Percentiles rank a stretch among this genome's conserved stretches.
Evolutionary conservation across 108 stramenopile genomes (phyloP).

Genomic region (Nitzschia sp.): DNA sequence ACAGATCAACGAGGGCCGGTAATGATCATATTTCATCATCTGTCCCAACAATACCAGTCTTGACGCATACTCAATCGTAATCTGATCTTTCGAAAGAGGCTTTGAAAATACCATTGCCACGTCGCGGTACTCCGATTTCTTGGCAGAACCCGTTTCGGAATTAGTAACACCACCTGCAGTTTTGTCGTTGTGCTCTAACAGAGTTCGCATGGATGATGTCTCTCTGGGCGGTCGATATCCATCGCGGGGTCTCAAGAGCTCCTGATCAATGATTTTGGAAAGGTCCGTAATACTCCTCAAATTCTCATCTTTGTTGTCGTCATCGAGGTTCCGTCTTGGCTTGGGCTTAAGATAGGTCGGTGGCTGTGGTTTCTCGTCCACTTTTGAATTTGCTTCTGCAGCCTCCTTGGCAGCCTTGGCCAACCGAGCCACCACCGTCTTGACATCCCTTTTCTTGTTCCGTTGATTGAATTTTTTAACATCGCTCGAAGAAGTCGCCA

Average conservation of each 20-base stretch:
- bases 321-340: not conserved
- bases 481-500: conserved; percentile 35
- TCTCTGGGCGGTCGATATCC: conserved; percentile 27
- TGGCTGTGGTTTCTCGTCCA: not conserved
- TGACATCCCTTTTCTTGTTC: conserved; percentile 5
- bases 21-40: conserved; percentile 55
- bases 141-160: not conserved
- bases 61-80: conserved; percentile 73
- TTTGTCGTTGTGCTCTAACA: conserved; percentile 31
- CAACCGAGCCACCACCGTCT: conserved; percentile 20
- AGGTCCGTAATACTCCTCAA: conserved; percentile 5
- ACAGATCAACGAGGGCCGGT: conserved; percentile 60
- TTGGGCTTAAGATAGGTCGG: not conserved
- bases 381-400: conserved; percentile 6
- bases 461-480: conserved; percentile 16
- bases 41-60: conserved; percentile 61
- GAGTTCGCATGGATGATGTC: conserved; percentile 26
- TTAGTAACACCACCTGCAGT: not conserved
- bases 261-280: conserved; percentile 26
- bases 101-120: conserved; percentile 76
- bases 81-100: conserved; percentile 56
- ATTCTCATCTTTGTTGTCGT: not conserved
- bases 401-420: conserved; percentile 33
- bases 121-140: conserved; percentile 4
- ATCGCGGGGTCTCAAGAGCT: conserved; percentile 23